Evolutionary conservation across 805 yeast species (phyloP).

Genomic region (Ogataea haglerorum): DNA sequence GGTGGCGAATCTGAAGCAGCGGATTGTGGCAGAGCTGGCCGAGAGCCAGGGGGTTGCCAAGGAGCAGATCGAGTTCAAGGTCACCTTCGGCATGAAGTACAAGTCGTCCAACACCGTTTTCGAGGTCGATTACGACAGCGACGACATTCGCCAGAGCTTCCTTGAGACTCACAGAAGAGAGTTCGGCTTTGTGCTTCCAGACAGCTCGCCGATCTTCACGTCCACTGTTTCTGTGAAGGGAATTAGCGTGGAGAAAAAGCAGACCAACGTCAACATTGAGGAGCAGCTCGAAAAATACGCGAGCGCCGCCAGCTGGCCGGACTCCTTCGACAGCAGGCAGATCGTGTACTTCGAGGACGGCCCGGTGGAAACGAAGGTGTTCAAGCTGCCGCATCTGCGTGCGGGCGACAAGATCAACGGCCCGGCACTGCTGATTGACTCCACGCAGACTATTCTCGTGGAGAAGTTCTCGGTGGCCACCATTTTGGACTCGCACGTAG

Average conservation of each 20-base stretch:
- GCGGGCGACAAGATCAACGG: slow-evolving; percentile 34
- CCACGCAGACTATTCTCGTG: slow-evolving; percentile 38
- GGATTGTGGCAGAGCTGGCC: slow-evolving; percentile 46
- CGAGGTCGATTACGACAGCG: slow-evolving; percentile 44
- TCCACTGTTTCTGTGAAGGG: slow-evolving; percentile 52
- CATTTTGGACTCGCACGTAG: slow-evolving; percentile 35
- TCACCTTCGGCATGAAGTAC: slow-evolving; percentile 71
- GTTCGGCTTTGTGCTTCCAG: slow-evolving; percentile 60
- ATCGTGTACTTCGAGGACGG: slow-evolving; percentile 13
- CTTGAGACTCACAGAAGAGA: slow-evolving; percentile 59
- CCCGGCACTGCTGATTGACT: slow-evolving; percentile 36
- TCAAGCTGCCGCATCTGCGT: slow-evolving; percentile 28
- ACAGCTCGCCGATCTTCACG: slow-evolving; percentile 19
- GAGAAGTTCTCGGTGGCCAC: slow-evolving; percentile 36
- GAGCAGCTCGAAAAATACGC: slow-evolving; percentile 1
- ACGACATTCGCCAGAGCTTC: slow-evolving; percentile 42
- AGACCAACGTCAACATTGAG: neutral
- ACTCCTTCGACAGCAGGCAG: slow-evolving; percentile 4
- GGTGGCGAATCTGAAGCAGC: slow-evolving; percentile 48
- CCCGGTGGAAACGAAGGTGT: slow-evolving; percentile 25
- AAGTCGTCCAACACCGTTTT: slow-evolving; percentile 83
- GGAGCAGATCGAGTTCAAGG: slow-evolving; percentile 48
- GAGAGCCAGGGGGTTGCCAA: slow-evolving; percentile 40
- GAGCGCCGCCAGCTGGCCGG: neutral
- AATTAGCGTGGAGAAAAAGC: slow-evolving; percentile 21